A percentile compares a stretch with the other conserved stretches of the same genome.
Conservation (phyloP, 2,329 filamentous ascomycete genomes). For the Passalora sequoiae region DNA sequence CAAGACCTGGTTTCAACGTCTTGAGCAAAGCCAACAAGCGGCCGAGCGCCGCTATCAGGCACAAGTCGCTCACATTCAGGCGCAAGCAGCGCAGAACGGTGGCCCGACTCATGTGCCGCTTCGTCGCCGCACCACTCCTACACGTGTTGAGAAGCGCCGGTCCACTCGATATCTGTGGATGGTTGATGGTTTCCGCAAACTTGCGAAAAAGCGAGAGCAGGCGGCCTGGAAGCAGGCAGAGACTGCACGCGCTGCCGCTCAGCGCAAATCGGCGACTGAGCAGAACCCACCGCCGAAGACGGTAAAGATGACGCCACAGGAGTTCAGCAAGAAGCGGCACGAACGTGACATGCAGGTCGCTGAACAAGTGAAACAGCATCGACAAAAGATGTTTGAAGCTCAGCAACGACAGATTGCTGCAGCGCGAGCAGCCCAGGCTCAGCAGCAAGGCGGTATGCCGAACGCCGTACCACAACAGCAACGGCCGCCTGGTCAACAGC, state of each 20-base stretch:
- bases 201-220: conserved; percentile 90
- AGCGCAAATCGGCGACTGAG: conserved; percentile 63
- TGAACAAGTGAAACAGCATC: conserved; percentile 35
- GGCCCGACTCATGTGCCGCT: conserved; percentile 45
- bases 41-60: conserved; percentile 55
- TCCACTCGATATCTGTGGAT: conserved; percentile 82
- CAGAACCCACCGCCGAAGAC: conserved; percentile 17
- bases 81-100: conserved; percentile 43
- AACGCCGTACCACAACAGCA: conserved; percentile 28
- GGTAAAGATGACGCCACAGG: conserved; percentile 68
- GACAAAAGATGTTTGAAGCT: conserved; percentile 32
- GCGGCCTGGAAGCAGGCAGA: conserved; percentile 83
- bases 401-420: conserved; percentile 35
- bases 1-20: conserved; percentile 62
- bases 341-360: conserved; percentile 70
- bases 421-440: conserved; percentile 32
- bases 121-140: conserved; percentile 68
- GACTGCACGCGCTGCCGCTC: conserved; percentile 60
- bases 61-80: conserved; percentile 50
- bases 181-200: conserved; percentile 90
- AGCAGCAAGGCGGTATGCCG: conserved; percentile 28
- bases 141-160: conserved; percentile 79
- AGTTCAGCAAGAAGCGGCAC: conserved; percentile 84
- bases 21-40: conserved; percentile 59
- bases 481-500: conserved; percentile 21